A percentile compares a stretch with the other conserved stretches of the same genome.
Evolutionary conservation across 2,329 filamentous ascomycete genomes (phyloP).

Genomic region (Colletotrichum coccodes): DNA sequence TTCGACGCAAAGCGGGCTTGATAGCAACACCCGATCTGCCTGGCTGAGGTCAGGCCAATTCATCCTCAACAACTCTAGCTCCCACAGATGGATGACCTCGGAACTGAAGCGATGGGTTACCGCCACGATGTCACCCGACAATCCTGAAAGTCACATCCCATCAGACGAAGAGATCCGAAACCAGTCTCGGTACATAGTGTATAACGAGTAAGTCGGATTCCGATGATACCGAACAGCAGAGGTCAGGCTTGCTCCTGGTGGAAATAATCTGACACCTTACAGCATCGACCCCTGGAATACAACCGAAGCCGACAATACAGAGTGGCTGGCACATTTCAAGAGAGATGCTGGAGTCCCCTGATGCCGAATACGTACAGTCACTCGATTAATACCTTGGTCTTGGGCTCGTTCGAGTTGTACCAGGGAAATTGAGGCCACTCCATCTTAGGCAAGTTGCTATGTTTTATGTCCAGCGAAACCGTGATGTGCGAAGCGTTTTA

Average conservation of each 20-base stretch:
- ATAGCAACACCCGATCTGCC: too few species aligned
- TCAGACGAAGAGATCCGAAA: conserved; percentile 46
- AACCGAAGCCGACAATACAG: conserved; percentile 46
- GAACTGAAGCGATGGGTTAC: conserved; percentile 34
- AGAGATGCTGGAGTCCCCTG: not conserved
- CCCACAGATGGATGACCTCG: conserved; percentile 35
- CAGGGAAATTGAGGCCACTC: too few species aligned
- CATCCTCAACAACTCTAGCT: conserved; percentile 37
- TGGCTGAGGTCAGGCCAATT: too few species aligned
- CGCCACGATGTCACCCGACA: conserved; percentile 40
- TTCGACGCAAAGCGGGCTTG: too few species aligned
- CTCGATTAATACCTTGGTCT: too few species aligned
- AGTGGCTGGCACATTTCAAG: conserved; percentile 39
- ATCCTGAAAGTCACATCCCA: conserved; percentile 39
- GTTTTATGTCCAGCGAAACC: too few species aligned
- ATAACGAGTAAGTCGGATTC: conserved; percentile 37
- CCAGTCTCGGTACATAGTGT: conserved; percentile 44
- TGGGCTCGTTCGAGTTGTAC: too few species aligned
- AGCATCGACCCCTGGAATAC: conserved; percentile 50
- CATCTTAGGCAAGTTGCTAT: too few species aligned
- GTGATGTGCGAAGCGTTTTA: too few species aligned
- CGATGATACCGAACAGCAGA: too few species aligned
- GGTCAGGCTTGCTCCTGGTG: too few species aligned
- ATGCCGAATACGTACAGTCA: too few species aligned
- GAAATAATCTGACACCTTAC: not conserved